These are phyloP conservation scores for Vaccinium myrtillus DNA, from an alignment of 148 eudicot genomes.

Conservation along the genomic window DNA sequence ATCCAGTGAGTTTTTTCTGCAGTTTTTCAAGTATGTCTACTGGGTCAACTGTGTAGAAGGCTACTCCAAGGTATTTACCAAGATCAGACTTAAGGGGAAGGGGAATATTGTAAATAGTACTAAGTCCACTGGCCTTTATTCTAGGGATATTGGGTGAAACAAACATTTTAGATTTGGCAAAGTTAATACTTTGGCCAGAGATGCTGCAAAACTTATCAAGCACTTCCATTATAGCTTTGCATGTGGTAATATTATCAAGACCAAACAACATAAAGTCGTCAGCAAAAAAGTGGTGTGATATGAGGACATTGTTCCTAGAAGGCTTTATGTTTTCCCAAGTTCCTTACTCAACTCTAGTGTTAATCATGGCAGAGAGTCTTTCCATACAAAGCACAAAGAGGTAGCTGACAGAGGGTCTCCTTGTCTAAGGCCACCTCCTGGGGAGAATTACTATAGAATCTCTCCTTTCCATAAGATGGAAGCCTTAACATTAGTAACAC, in stretches of 20 bases:
- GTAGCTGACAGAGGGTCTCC: neutral
- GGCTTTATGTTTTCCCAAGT: neutral
- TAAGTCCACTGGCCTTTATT: neutral
- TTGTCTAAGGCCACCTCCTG: neutral
- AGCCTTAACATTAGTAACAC: neutral
- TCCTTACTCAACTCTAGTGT: neutral
- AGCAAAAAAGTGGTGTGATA: neutral
- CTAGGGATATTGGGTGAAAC: neutral
- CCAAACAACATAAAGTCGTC: neutral
- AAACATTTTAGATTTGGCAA: neutral
- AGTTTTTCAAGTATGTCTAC: neutral
- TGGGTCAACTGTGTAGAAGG: neutral
- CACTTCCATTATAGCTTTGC: neutral
- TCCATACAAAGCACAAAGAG: neutral
- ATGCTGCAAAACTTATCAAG: neutral
- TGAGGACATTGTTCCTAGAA: no score
- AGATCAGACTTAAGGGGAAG: no score
- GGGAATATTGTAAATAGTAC: neutral
- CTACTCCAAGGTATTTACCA: neutral
- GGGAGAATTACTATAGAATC: neutral
- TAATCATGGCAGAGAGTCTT: neutral
- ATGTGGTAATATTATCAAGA: neutral
- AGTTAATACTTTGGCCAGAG: neutral
- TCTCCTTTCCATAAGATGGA: neutral
- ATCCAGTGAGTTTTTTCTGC: neutral